A percentile compares a stretch with the other conserved stretches of the same genome.
phyloP scores from a whole-genome alignment of 495 filamentous ascomycete species.

The Neurospora sp. region DNA sequence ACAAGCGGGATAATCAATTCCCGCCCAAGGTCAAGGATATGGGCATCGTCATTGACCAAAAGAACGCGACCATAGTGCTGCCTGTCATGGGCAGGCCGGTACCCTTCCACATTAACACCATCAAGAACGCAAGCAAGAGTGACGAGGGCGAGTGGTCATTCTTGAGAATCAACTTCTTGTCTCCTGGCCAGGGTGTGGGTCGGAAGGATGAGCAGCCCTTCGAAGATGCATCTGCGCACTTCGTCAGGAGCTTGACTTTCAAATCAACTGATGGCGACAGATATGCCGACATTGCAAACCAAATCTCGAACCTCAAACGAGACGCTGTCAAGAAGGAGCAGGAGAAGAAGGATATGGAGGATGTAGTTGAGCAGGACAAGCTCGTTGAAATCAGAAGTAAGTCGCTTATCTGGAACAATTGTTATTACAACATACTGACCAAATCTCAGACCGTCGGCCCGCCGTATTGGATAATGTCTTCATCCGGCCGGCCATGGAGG shows the following conservation, averaged over 20 bases:
- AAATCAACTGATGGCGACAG: constrained; percentile 79
- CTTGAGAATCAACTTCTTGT: constrained; percentile 93
- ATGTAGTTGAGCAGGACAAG: constrained; percentile 99
- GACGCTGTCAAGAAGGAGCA: constrained; percentile 81
- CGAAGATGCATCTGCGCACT: constrained; percentile 91
- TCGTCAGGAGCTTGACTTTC: constrained; percentile 90
- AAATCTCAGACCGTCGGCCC: constrained; percentile 64
- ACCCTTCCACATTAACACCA: constrained; percentile 97
- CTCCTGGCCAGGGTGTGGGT: constrained; percentile 94
- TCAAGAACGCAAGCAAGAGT: constrained; percentile 95
- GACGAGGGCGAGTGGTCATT: constrained; percentile 91
- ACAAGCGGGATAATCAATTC: constrained; percentile 95
- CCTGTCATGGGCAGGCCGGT: constrained; percentile 97
- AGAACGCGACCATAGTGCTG: constrained; percentile 80
- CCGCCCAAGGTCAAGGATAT: constrained; percentile 74
- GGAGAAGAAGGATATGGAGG: constrained; percentile 98
- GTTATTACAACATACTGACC: constrained; percentile 21
- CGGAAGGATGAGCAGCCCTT: constrained; percentile 98
- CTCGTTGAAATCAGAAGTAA: constrained; percentile 81
- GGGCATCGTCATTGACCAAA: constrained; percentile 79
- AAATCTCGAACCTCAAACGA: constrained; percentile 91
- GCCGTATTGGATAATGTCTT: constrained; percentile 81
- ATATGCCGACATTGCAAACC: constrained; percentile 76
- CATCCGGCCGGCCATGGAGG: constrained; percentile 87
- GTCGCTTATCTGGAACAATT: constrained; percentile 12